Percentiles rank a stretch among this genome's conserved stretches.
Evolutionary conservation across 2,329 filamentous ascomycete species (phyloP).

Genomic region (Cytospora piceae): DNA sequence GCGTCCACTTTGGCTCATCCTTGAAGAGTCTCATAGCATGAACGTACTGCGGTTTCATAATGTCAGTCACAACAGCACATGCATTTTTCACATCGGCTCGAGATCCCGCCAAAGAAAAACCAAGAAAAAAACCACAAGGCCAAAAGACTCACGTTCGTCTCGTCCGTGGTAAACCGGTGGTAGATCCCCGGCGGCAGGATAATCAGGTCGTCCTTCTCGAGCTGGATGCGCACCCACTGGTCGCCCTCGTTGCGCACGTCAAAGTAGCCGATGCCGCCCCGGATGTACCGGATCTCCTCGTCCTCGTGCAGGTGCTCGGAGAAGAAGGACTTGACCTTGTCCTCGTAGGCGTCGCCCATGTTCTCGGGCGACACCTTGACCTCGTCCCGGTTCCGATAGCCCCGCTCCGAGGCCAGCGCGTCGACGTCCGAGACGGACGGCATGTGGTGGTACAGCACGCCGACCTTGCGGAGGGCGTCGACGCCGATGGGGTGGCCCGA

Average conservation of each 20-base stretch:
- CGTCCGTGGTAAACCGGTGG: constrained; percentile 94
- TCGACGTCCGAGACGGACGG: constrained; percentile 70
- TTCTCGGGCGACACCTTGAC: constrained; percentile 84
- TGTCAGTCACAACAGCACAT: constrained; percentile 10
- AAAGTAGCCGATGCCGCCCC: constrained; percentile 87
- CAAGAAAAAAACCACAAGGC: neutral
- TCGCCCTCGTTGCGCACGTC: constrained; percentile 84
- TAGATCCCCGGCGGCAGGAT: constrained; percentile 95
- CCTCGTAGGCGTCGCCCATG: constrained; percentile 87
- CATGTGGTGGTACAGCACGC: constrained; percentile 78
- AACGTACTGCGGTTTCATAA: constrained; percentile 67
- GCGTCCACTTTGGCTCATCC: constrained; percentile 98
- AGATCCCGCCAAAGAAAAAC: neutral
- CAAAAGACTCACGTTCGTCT: constrained; percentile 71
- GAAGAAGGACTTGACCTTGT: constrained; percentile 94
- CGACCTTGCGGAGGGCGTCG: constrained; percentile 71
- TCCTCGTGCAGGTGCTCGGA: constrained; percentile 96
- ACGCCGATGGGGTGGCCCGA: constrained; percentile 71
- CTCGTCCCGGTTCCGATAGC: constrained; percentile 94
- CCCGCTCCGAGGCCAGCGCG: constrained; percentile 70
- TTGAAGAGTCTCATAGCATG: constrained; percentile 97
- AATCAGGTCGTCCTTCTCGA: constrained; percentile 88
- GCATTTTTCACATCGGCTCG: neutral
- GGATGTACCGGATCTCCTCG: constrained; percentile 95
- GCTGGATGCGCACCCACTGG: constrained; percentile 83